Percentiles rank a stretch among this genome's conserved stretches.
phyloP scores from a whole-genome alignment of 495 filamentous ascomycete genomes.

The Neurospora intermedia region DNA sequence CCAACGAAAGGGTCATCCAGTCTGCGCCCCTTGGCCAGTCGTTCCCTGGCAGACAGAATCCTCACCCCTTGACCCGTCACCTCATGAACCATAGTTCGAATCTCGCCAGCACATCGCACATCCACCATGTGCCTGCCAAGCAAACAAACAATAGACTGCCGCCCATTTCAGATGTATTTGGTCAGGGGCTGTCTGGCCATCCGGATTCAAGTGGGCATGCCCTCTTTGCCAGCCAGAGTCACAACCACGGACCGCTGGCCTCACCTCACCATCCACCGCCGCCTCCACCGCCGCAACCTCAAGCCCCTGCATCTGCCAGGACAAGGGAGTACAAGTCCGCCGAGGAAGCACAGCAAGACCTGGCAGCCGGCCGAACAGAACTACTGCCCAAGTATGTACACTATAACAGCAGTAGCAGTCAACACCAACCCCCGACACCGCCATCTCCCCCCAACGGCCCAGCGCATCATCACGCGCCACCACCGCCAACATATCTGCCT shows the following conservation, averaged over 20 bases:
- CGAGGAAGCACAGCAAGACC: conserved; percentile 82
- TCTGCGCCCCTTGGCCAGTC: conserved; percentile 93
- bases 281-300: conserved; percentile 27
- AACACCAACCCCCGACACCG: conserved; percentile 76
- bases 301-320: conserved; percentile 39
- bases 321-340: conserved; percentile 87
- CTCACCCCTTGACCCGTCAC: conserved; percentile 73
- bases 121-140: conserved; percentile 79
- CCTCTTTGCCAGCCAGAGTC: conserved; percentile 19
- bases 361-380: conserved; percentile 86
- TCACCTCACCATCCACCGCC: conserved; percentile 56
- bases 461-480: not conserved
- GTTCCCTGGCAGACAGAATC: conserved; percentile 82
- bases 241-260: conserved; percentile 46
- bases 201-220: conserved; percentile 63
- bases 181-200: conserved; percentile 64
- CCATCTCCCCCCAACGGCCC: conserved; percentile 54
- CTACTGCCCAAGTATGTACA: conserved; percentile 87
- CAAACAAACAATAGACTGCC: conserved; percentile 90
- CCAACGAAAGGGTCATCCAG: conserved; percentile 91
- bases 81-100: conserved; percentile 77
- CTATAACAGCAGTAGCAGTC: conserved; percentile 67
- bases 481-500: not conserved
- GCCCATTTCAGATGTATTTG: conserved; percentile 90
- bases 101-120: conserved; percentile 76